Evolutionary conservation across 805 yeast species (phyloP).

Genomic region (Wickerhamiella galacta): DNA sequence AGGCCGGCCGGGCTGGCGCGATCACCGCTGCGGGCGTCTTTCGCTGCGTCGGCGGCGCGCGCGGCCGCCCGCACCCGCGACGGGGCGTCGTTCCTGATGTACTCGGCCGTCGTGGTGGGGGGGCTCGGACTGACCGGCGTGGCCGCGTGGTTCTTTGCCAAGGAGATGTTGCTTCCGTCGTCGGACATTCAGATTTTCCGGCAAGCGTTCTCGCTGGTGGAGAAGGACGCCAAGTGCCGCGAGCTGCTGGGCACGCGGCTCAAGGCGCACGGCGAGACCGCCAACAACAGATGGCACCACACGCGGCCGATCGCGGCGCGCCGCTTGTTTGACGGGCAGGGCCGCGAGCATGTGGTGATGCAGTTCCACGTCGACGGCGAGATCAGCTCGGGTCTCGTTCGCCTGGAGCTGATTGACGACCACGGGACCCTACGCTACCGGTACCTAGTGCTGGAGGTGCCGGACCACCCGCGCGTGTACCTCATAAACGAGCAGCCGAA

Average conservation of each 20-base stretch:
- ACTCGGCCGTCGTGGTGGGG: conserved; percentile 19
- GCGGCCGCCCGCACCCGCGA: conserved; percentile 5
- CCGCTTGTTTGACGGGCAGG: conserved; percentile 46
- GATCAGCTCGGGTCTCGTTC: conserved; percentile 47
- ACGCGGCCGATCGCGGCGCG: conserved; percentile 66
- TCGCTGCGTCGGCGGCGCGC: conserved; percentile 1
- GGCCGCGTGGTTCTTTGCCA: conserved; percentile 56
- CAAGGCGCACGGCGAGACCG: conserved; percentile 66
- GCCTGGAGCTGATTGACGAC: conserved; percentile 49
- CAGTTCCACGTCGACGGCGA: conserved; percentile 72
- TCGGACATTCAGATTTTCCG: conserved; percentile 87
- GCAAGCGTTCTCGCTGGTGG: conserved; percentile 62
- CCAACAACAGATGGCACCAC: conserved; percentile 61
- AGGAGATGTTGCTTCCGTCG: conserved; percentile 72
- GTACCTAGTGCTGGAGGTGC: conserved; percentile 60
- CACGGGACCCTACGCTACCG: conserved; percentile 52
- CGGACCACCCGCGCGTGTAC: conserved; percentile 51
- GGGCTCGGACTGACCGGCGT: conserved; percentile 28
- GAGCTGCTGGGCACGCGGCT: conserved; percentile 43
- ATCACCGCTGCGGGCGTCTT: neutral
- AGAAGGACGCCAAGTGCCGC: conserved; percentile 46
- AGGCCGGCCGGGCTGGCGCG: neutral
- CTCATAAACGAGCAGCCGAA: conserved; percentile 36
- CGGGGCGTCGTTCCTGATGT: conserved; percentile 20
- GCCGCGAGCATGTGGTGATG: conserved; percentile 68